Evolutionary conservation across 1,284 basidiomycete genomes (phyloP).

Genomic region (Ceratobasidium sp.): DNA sequence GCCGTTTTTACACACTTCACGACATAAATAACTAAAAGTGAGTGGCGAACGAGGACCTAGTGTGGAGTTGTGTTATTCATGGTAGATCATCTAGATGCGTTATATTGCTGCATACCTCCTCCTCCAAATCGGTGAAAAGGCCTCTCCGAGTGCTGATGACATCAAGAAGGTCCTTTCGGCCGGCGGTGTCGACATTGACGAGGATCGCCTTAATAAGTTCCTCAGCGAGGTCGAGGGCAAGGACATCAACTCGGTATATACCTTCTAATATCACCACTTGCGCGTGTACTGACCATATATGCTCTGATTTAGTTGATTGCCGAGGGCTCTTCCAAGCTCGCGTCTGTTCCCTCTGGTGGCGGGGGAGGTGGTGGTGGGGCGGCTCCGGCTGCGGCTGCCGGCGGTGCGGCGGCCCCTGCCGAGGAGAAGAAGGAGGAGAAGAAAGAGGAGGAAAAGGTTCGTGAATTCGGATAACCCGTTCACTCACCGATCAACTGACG

Average conservation of each 20-base stretch:
- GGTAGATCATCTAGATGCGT: constrained; percentile 77
- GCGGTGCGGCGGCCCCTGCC: constrained; percentile 69
- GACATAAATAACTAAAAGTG: constrained; percentile 40
- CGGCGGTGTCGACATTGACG: constrained; percentile 92
- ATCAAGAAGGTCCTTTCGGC: constrained; percentile 88
- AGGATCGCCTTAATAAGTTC: constrained; percentile 84
- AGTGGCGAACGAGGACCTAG: background rate
- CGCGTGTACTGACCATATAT: constrained; percentile 11
- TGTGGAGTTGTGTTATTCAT: constrained; percentile 35
- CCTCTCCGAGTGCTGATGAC: constrained; percentile 86
- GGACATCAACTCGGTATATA: constrained; percentile 80
- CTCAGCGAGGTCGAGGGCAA: constrained; percentile 95
- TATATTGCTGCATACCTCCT: constrained; percentile 98
- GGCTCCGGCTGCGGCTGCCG: constrained; percentile 64
- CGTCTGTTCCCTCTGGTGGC: constrained; percentile 91
- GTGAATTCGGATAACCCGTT: background rate
- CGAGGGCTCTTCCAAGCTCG: constrained; percentile 92
- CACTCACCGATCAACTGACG: constrained; percentile 50
- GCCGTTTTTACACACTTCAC: constrained; percentile 58
- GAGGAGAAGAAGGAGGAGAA: constrained; percentile 77
- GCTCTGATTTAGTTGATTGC: constrained; percentile 75
- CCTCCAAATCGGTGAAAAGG: constrained; percentile 94
- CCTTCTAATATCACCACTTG: constrained; percentile 2
- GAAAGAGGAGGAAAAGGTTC: constrained; percentile 67
- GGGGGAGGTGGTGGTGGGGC: constrained; percentile 66